Conservation (phyloP, 306 rosid genomes). For the Trifolium pratense region DNA sequence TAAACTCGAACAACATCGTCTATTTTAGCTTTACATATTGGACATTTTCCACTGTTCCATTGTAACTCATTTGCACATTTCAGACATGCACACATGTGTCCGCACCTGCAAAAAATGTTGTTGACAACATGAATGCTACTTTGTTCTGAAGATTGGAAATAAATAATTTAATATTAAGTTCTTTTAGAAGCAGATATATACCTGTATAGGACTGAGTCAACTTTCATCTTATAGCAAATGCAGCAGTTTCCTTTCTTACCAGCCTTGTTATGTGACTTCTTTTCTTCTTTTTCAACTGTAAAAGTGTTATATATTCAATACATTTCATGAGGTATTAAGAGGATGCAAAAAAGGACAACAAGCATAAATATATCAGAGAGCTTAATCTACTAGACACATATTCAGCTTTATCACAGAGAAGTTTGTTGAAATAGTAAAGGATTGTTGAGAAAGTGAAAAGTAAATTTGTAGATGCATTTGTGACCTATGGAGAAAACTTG, state of each 20-base stretch:
- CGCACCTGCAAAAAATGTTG: conserved; percentile 58
- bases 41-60: conserved; percentile 79
- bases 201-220: conserved; percentile 84
- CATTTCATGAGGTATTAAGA: background rate
- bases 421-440: background rate
- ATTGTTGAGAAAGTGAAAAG: background rate
- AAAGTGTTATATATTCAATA: conserved; percentile 9
- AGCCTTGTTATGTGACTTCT: conserved; percentile 37
- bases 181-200: conserved; percentile 40
- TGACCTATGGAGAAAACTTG: conserved; percentile 16
- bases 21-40: conserved; percentile 78
- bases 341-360: no score
- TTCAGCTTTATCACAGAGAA: conserved; percentile 21
- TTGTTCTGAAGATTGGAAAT: conserved; percentile 2
- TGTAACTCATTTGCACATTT: conserved; percentile 89
- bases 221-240: conserved; percentile 69
- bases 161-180: conserved; percentile 3
- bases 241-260: conserved; percentile 71
- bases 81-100: conserved; percentile 91
- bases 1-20: conserved; percentile 76
- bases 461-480: conserved; percentile 1
- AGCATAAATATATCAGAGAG: background rate
- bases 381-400: conserved; percentile 11
- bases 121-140: conserved; percentile 10
- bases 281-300: conserved; percentile 54